Base-by-base conservation (phyloP, 2,329 filamentous ascomycete species). In the Fusarium globosum region DNA sequence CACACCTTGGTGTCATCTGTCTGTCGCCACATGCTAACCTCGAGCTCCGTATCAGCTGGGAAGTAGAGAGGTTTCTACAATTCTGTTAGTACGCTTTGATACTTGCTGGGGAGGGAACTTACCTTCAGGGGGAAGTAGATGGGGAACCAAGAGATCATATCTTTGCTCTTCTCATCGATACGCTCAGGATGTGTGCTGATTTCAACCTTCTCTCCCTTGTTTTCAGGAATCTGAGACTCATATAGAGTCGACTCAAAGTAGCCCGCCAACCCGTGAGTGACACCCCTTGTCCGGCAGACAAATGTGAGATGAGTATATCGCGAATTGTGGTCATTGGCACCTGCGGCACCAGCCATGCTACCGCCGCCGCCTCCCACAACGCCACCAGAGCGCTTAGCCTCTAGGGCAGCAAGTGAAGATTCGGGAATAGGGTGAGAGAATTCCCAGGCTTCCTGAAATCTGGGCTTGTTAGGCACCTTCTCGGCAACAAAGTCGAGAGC, bases 91-190 rank as follows among this genome's bases (percentile, higher is more conserved):
- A n/a, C 14, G 30, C 1, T 18, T 21, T 13, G 7, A 21, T n/a
- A 9, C 21, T 8, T 51, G 20, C 23, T 42, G 14, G 3, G 3
- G 4, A 14, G 1, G 38, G 21, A 23, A 33, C 89, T 79, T 86
- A 95, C 95, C 90, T 96, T 97, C 20, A 99, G 85, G 1, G 97
- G 96, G 80, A 99, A 99, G 85, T 96, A 98, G 36, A 99, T 98
- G 3, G 96, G 96, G 81, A 99, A 99, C 96, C 96, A 99, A 62
- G 94, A 97, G 73, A 98, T 97, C 97, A 99, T 99, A 78, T 97
- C 95, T 80, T 93, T 93, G 86, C 95, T 97, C 89, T 98, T 98
- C 65, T 86, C 85, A 63, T 96, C 94, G 83, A 99, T 98, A 36
- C 92, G 94, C 73, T 97, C 93, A 0, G 96, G 97, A 78, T 97